Conservation (phyloP, 495 filamentous ascomycete genomes). For the Aspergillus baeticus region DNA sequence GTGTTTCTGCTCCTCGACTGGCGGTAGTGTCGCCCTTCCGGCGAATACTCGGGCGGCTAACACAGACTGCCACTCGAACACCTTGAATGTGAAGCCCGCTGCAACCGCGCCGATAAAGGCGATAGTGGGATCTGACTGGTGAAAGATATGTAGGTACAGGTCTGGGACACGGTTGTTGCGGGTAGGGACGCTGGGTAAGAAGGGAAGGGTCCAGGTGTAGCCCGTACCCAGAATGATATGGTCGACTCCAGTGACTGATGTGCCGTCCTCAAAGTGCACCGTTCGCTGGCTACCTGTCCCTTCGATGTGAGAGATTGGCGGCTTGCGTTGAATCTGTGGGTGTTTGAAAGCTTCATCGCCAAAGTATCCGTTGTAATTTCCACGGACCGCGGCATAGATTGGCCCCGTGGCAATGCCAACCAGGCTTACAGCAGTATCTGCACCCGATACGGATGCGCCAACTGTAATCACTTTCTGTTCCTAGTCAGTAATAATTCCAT, state of each 20-base stretch:
- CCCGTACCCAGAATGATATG: conserved; percentile 58
- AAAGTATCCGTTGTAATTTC: conserved; percentile 48
- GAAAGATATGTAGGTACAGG: conserved; percentile 56
- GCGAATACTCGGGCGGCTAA: conserved; percentile 53
- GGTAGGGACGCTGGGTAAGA: conserved; percentile 46
- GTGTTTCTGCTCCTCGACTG: conserved; percentile 37
- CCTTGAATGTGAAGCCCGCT: conserved; percentile 54
- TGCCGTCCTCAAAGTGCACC: conserved; percentile 49
- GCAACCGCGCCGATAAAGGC: conserved; percentile 45
- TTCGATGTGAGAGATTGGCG: conserved; percentile 45
- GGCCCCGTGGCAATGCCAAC: conserved; percentile 30
- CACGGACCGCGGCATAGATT: conserved; percentile 33
- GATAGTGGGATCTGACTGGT: conserved; percentile 36
- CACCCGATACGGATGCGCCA: conserved; percentile 41
- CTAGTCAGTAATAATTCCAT: neutral
- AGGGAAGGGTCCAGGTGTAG: conserved; percentile 55
- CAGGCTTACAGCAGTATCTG: conserved; percentile 38
- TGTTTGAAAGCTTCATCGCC: conserved; percentile 51
- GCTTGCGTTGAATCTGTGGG: conserved; percentile 40
- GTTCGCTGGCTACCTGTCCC: conserved; percentile 34
- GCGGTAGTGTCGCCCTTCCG: conserved; percentile 44
- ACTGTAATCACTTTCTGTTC: conserved; percentile 36
- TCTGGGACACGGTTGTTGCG: conserved; percentile 54
- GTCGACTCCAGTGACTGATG: conserved; percentile 45
- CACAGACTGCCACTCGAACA: conserved; percentile 61